A percentile compares a stretch with the other conserved stretches of the same genome.
Evolutionary conservation across 2,329 filamentous ascomycete genomes (phyloP).

Genomic region (Pyricularia sp.): DNA sequence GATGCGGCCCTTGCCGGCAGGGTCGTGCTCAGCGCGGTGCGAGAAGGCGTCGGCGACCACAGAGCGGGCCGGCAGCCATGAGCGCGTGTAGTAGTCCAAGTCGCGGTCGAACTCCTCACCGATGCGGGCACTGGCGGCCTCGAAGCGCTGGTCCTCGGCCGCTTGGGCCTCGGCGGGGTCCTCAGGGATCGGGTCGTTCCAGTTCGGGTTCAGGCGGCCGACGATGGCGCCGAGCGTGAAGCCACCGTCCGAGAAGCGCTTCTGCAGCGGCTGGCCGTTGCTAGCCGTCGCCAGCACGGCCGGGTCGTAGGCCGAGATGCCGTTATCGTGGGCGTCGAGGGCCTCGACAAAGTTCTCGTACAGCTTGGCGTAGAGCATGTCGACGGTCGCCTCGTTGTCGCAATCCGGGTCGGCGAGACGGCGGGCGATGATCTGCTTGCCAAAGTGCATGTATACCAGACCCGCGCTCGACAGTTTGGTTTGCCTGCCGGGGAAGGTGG

Average conservation of each 20-base stretch:
- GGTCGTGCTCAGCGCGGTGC: conserved; percentile 47
- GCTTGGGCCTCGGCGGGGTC: conserved; percentile 53
- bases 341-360: conserved; percentile 94
- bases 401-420: conserved; percentile 43
- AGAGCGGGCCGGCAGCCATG: conserved; percentile 82
- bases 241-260: conserved; percentile 73
- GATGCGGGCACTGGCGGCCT: conserved; percentile 68
- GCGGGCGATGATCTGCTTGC: conserved; percentile 68
- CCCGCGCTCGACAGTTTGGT: conserved; percentile 94
- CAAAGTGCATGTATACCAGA: conserved; percentile 93
- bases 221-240: conserved; percentile 83
- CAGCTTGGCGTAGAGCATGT: conserved; percentile 74
- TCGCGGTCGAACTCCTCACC: conserved; percentile 76
- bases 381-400: conserved; percentile 57
- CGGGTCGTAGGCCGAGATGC: conserved; percentile 74
- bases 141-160: conserved; percentile 74
- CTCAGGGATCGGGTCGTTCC: conserved; percentile 55
- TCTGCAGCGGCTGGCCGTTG: conserved; percentile 40
- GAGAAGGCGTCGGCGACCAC: conserved; percentile 70
- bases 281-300: conserved; percentile 58
- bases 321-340: conserved; percentile 96
- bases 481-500: conserved; percentile 70
- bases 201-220: conserved; percentile 67
- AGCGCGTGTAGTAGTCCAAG: conserved; percentile 61
- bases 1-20: conserved; percentile 65